Percentiles rank a stretch among this genome's conserved stretches.
Evolutionary conservation across 1,139 yeast genomes (phyloP).

Genomic region (Geotrichum siamense): DNA sequence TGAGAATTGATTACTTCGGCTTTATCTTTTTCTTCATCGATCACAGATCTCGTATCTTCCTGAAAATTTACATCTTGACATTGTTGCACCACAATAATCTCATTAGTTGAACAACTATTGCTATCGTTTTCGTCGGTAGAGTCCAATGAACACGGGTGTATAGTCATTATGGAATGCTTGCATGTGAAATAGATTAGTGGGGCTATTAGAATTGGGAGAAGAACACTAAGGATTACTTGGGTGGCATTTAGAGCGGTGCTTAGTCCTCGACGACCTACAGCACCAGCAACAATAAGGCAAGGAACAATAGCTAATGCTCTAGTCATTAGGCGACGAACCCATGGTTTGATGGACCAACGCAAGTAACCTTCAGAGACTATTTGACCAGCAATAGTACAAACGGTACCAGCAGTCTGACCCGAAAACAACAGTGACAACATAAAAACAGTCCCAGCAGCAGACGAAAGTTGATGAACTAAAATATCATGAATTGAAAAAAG

Average conservation of each 20-base stretch:
- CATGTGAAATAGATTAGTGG: slow-evolving; percentile 74
- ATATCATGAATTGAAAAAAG: slow-evolving; percentile 75
- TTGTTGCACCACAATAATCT: too few species aligned
- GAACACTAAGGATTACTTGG: slow-evolving; percentile 65
- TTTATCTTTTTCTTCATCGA: background rate
- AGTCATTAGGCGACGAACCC: slow-evolving; percentile 75
- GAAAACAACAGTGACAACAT: slow-evolving; percentile 87
- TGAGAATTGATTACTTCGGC: background rate
- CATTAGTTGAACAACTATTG: too few species aligned
- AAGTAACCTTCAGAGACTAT: slow-evolving; percentile 94
- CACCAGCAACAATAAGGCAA: slow-evolving; percentile 68
- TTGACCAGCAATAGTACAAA: slow-evolving; percentile 96
- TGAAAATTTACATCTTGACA: too few species aligned
- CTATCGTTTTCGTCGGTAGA: too few species aligned
- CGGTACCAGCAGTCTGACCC: slow-evolving; percentile 98
- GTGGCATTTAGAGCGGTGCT: slow-evolving; percentile 70
- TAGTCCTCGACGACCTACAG: slow-evolving; percentile 80
- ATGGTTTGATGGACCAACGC: slow-evolving; percentile 79
- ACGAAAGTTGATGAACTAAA: slow-evolving; percentile 64
- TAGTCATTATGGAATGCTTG: slow-evolving; percentile 51
- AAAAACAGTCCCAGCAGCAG: slow-evolving; percentile 89
- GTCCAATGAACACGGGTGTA: slow-evolving; percentile 29
- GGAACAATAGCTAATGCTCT: slow-evolving; percentile 83
- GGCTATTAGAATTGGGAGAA: slow-evolving; percentile 68
- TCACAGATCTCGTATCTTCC: too few species aligned